Conservation (phyloP, 164 flowering plant species). For the Aristolochia californica region DNA sequence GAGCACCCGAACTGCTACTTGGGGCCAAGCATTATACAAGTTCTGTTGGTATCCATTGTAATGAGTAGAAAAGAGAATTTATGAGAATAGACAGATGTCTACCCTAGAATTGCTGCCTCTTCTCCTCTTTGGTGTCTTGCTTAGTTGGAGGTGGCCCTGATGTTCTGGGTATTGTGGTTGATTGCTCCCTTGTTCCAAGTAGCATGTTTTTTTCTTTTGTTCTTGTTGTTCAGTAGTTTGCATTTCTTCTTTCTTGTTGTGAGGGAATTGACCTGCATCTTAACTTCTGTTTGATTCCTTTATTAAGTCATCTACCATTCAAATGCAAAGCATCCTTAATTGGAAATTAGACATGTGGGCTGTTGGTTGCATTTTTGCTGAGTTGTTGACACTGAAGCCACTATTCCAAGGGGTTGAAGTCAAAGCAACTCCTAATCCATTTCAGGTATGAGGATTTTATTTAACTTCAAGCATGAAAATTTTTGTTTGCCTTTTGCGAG, state of each 20-base stretch:
- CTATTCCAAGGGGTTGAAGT: constrained; percentile 98
- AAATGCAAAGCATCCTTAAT: constrained; percentile 6
- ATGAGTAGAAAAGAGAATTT: not conserved
- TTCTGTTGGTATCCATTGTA: constrained; percentile 81
- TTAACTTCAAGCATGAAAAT: not conserved
- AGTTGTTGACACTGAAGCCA: constrained; percentile 89
- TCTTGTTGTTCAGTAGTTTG: not conserved
- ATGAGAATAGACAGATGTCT: too few species aligned
- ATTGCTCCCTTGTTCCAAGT: too few species aligned
- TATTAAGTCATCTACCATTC: not conserved
- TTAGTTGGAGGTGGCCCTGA: too few species aligned
- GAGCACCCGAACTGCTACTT: constrained; percentile 96
- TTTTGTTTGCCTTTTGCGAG: not conserved
- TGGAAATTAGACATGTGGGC: constrained; percentile 88
- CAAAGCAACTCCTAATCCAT: constrained; percentile 78
- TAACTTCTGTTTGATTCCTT: too few species aligned
- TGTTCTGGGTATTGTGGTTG: too few species aligned
- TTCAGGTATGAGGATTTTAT: constrained; percentile 47
- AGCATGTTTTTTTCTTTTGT: not conserved
- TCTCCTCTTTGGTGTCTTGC: too few species aligned
- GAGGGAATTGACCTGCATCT: too few species aligned
- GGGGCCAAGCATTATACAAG: constrained; percentile 98
- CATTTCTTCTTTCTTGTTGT: too few species aligned
- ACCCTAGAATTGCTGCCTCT: too few species aligned
- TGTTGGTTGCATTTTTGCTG: constrained; percentile 99